A percentile compares a stretch with the other conserved stretches of the same genome.
phyloP scores from a whole-genome alignment of 306 rosid species.

The Rosa lucieae region DNA sequence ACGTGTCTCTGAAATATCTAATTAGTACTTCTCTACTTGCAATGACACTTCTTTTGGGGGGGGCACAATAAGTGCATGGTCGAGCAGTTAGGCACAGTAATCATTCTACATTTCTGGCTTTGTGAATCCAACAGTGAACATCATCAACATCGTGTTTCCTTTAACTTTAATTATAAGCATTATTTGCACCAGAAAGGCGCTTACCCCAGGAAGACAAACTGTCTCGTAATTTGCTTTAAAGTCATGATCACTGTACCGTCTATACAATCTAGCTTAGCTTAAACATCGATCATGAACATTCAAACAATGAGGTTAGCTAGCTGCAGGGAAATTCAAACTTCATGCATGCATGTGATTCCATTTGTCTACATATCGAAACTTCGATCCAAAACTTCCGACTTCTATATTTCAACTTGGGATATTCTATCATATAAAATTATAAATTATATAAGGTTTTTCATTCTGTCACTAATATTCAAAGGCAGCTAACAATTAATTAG shows the following conservation, averaged over 20 bases:
- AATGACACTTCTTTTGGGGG: conserved; percentile 5
- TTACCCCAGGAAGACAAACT: conserved; percentile 9
- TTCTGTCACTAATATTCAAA: conserved; percentile 5
- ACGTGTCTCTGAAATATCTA: background rate
- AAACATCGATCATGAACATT: background rate
- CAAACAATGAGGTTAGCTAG: background rate
- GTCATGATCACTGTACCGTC: conserved; percentile 1
- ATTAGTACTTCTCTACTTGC: background rate
- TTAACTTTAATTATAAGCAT: conserved; percentile 1
- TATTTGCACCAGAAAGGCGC: background rate
- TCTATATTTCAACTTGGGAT: conserved; percentile 24
- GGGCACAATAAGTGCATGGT: conserved; percentile 6
- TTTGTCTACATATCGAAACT: conserved; percentile 28
- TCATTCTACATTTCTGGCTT: conserved; percentile 3
- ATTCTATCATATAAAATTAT: background rate
- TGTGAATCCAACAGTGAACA: conserved; percentile 13
- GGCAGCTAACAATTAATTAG: background rate
- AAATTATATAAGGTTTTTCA: background rate
- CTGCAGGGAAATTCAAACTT: background rate
- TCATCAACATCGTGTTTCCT: conserved; percentile 14
- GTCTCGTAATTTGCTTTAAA: background rate
- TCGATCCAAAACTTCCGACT: background rate
- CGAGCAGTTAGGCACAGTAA: conserved; percentile 21
- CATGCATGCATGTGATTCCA: conserved; percentile 22
- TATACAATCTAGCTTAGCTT: background rate